Percentiles rank a stretch among this genome's conserved stretches.
These are phyloP conservation scores for Bjerkandera adusta DNA, from an alignment of 1,284 basidiomycete species.

Conservation along the genomic window DNA sequence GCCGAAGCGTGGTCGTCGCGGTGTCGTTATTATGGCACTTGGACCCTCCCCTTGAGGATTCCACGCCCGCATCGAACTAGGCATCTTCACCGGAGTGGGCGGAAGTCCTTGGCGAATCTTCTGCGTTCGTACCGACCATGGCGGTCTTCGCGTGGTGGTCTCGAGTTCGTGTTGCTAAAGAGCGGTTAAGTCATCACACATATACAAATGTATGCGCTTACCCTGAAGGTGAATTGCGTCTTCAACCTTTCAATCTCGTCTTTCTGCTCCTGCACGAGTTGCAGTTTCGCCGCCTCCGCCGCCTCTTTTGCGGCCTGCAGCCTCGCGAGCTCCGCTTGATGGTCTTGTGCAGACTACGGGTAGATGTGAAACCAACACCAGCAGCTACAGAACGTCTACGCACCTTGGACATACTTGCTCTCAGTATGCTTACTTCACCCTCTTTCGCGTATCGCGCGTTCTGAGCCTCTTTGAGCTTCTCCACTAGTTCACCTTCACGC, in stretches of 20 bases:
- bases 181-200: constrained; percentile 10
- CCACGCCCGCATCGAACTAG: constrained; percentile 41
- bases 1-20: constrained; percentile 34
- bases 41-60: constrained; percentile 25
- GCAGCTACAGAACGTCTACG: background rate
- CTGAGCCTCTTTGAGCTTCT: constrained; percentile 44
- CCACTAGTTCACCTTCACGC: constrained; percentile 44
- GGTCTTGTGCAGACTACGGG: constrained; percentile 53
- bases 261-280: constrained; percentile 57
- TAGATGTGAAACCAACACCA: background rate
- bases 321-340: constrained; percentile 54
- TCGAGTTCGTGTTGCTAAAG: constrained; percentile 73
- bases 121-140: constrained; percentile 41
- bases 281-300: constrained; percentile 50
- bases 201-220: constrained; percentile 27
- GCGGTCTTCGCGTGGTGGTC: constrained; percentile 48
- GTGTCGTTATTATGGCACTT: constrained; percentile 35
- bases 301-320: constrained; percentile 60
- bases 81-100: constrained; percentile 37
- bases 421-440: constrained; percentile 60
- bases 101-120: constrained; percentile 35
- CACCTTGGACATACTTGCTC: constrained; percentile 59
- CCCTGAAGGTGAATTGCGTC: constrained; percentile 70
- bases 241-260: constrained; percentile 68
- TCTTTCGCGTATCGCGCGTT: constrained; percentile 50